A percentile compares a stretch with the other conserved stretches of the same genome.
Evolutionary conservation across 2,329 filamentous ascomycete species (phyloP).

Genomic region (Aspergillus fumigatus): DNA sequence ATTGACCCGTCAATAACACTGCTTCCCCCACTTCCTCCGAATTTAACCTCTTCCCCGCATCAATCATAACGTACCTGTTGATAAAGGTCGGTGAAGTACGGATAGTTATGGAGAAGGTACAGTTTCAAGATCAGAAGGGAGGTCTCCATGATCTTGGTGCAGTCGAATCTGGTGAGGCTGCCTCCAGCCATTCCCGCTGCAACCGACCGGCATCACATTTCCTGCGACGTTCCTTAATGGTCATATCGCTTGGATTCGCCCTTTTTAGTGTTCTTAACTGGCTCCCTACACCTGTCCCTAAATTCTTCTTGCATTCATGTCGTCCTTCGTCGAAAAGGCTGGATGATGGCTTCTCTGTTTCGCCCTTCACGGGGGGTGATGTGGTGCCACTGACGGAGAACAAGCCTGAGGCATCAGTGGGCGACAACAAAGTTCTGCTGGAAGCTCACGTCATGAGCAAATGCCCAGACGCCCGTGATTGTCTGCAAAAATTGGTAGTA

Average conservation of each 20-base stretch:
- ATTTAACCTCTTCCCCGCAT: not conserved
- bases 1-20: not conserved
- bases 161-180: slow-evolving; percentile 8
- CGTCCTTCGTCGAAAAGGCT: slow-evolving; percentile 1
- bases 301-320: slow-evolving; percentile 5
- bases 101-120: slow-evolving; percentile 11
- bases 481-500: slow-evolving; percentile 72
- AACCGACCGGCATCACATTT: not conserved
- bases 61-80: not conserved
- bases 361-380: not conserved
- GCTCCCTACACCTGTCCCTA: slow-evolving; percentile 3
- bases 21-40: not conserved
- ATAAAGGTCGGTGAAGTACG: not conserved
- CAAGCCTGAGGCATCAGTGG: not conserved
- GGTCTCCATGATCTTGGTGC: slow-evolving; percentile 3
- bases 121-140: not conserved
- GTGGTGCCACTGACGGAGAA: slow-evolving; percentile 2
- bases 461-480: slow-evolving; percentile 86
- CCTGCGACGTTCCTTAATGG: slow-evolving; percentile 1
- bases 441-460: slow-evolving; percentile 98
- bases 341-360: not conserved
- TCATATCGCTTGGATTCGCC: slow-evolving; percentile 8
- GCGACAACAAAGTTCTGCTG: slow-evolving; percentile 57
- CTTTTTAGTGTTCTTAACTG: slow-evolving; percentile 9
- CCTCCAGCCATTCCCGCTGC: not conserved